Conservation (phyloP, 768 basidiomycete species). For the Melanogaster broomeanus region DNA sequence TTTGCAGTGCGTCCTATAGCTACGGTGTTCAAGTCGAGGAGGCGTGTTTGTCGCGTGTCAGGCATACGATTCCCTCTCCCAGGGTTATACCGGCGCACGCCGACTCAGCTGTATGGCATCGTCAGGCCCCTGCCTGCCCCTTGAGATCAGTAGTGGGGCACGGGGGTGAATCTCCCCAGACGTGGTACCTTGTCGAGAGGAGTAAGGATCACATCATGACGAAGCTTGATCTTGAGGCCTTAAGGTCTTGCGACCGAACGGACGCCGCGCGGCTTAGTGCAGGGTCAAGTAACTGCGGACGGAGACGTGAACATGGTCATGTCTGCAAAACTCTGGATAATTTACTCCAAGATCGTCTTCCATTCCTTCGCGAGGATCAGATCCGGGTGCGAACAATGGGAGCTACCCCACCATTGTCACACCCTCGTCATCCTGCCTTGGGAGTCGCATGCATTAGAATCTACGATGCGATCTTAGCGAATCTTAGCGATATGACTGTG, state of each 20-base stretch:
- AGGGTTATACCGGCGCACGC: not conserved
- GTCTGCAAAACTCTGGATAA: not conserved
- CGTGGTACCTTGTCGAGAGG: too few relatives aligned
- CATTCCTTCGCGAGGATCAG: conserved; percentile 9
- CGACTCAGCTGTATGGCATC: too few relatives aligned
- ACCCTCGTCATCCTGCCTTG: not conserved
- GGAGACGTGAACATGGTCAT: conserved; percentile 4
- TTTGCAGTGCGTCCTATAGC: too few relatives aligned
- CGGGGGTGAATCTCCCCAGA: too few relatives aligned
- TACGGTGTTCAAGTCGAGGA: conserved; percentile 4
- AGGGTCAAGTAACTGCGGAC: conserved; percentile 17
- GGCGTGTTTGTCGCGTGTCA: not conserved
- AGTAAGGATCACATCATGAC: not conserved
- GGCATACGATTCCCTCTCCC: not conserved
- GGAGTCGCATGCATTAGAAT: not conserved
- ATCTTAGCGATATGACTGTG: too few relatives aligned
- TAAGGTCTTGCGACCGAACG: not conserved
- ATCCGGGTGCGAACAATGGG: conserved; percentile 14
- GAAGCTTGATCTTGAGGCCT: not conserved
- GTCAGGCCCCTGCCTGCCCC: not conserved
- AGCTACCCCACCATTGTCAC: conserved; percentile 1
- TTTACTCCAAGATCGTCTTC: conserved; percentile 10
- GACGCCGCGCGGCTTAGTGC: not conserved
- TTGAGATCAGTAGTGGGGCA: conserved; percentile 5
- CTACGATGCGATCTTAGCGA: not conserved